Conservation (phyloP, 140 eudicot species). For the Oenanthe javanica region DNA sequence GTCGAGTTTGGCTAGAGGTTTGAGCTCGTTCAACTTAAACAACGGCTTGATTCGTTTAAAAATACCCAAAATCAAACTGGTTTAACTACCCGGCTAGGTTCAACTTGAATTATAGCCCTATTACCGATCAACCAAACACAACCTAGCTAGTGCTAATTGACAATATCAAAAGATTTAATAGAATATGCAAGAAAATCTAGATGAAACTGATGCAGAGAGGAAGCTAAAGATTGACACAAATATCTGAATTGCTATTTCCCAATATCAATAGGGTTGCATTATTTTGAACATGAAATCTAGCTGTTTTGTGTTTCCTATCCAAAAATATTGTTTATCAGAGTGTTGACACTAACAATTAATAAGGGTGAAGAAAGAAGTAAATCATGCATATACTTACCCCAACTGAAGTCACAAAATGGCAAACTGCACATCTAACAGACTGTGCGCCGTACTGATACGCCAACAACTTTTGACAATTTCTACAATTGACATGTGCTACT, state of each 20-base stretch:
- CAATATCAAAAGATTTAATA: not conserved
- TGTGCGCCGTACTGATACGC: slow-evolving; percentile 78
- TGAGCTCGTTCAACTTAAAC: too few species aligned
- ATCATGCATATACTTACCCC: slow-evolving; percentile 39
- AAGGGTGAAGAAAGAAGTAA: not conserved
- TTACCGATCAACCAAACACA: too few species aligned
- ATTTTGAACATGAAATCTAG: not conserved
- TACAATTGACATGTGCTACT: slow-evolving; percentile 78
- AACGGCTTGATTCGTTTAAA: too few species aligned
- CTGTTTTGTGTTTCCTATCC: not conserved
- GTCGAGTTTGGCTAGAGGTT: too few species aligned
- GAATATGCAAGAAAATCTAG: not conserved
- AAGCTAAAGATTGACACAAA: not conserved
- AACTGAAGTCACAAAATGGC: slow-evolving; percentile 57
- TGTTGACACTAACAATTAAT: not conserved
- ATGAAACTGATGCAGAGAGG: not conserved
- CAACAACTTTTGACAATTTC: slow-evolving; percentile 58
- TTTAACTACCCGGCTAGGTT: too few species aligned
- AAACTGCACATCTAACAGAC: slow-evolving; percentile 81
- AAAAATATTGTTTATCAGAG: not conserved
- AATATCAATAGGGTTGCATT: not conserved
- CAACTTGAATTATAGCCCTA: too few species aligned
- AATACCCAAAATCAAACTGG: too few species aligned
- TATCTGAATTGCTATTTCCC: not conserved
- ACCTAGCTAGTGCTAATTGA: too few species aligned